Conservation (phyloP, 345 rosid genomes). For the Anacardium occidentale region DNA sequence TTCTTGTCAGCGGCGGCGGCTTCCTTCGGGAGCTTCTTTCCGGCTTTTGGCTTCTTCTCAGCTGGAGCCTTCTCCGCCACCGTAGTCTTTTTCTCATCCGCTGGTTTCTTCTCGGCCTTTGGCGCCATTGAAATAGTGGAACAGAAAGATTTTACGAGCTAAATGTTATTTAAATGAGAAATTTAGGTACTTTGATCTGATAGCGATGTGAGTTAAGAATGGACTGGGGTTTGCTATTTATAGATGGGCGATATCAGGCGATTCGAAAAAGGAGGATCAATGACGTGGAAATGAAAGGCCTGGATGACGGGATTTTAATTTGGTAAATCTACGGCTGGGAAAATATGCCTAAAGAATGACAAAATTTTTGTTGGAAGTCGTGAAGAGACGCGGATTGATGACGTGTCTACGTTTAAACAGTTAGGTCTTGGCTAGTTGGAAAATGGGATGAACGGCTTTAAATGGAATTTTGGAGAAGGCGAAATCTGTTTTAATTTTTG, state of each 20-base stretch:
- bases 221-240: neutral
- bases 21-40: constrained; percentile 75
- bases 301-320: neutral
- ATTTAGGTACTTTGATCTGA: neutral
- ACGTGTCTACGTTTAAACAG: neutral
- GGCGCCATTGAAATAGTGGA: constrained; percentile 34
- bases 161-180: neutral
- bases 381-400: constrained; percentile 8
- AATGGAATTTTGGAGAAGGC: neutral
- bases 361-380: neutral
- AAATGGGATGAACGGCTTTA: neutral
- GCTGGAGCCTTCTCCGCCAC: constrained; percentile 69
- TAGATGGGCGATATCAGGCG: neutral
- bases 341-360: neutral
- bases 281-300: neutral
- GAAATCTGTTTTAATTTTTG: neutral
- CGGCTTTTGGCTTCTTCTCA: constrained; percentile 81
- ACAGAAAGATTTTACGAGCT: neutral
- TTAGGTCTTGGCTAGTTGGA: neutral
- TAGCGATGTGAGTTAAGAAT: fast-evolving
- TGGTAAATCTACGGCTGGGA: neutral
- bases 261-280: neutral
- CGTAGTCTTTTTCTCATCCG: constrained; percentile 51
- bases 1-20: constrained; percentile 61
- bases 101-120: constrained; percentile 67